Evolutionary conservation across 2,329 filamentous ascomycete species (phyloP), one percentile per base, ranked within the genome.

Genomic region (Bisporella sp.): DNA sequence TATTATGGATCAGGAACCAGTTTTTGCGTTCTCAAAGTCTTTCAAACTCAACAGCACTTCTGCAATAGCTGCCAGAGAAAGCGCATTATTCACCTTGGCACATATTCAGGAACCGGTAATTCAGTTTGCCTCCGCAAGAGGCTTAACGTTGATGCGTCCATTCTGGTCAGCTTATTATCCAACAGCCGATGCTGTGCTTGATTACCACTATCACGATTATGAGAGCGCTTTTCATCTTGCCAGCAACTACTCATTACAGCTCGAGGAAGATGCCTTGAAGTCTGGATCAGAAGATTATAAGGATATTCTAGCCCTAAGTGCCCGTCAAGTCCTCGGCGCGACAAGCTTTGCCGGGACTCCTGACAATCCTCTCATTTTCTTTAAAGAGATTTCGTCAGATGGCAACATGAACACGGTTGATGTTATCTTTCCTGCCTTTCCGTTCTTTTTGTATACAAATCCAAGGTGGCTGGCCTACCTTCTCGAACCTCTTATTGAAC

Each of bases 341-440:
- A 89, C 85, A 4, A 83, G 81, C 56, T 89, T 91, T 69, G 78
- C 85, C 5, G 80, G 86, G 41, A 86, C 87, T 21, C 78, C 84
- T 1, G 78, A 89, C 4, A 75, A 81, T 54, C 85, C 86, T 0
- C 76, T 92, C 41, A 67, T 93, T 28, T 93, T 93, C 68, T 70
- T 92, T 53, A 93, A 93, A 64, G 89, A 93, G 65, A 92, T 93
- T 50, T 89, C 86, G 1, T 90, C 85, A 2, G 87, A 92, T 59
- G 88, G 88, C 4, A 92, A 95, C 61, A 84, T 84, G 66, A 88
- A 93, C 64, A 93, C 88, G 0, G 85, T 93, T 8, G 87, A 92
- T 69, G 87, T 95, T 50, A 92, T 95, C 59, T 93, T 90, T 71
- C 89, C 88, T 0, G 78, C 87, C 0, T 91, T 89, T 68, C 87